Evolutionary conservation across 2,329 filamentous ascomycete species (phyloP), one percentile per base, ranked within the genome.

Genomic region (Nemania sp.): DNA sequence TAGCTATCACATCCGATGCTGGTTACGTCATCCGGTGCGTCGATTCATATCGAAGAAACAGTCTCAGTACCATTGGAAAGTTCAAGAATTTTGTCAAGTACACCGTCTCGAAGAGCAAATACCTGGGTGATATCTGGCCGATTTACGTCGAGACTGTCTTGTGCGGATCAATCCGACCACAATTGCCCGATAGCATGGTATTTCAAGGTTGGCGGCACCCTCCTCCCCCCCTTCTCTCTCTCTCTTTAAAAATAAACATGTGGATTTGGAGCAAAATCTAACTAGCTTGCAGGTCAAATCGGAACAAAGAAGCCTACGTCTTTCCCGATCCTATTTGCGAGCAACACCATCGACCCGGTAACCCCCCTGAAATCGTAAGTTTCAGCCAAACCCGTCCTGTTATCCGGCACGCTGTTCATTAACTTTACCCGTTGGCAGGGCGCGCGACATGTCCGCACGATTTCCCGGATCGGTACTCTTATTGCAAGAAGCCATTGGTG

Each of bases 271-370:
- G 13, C 35, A 51, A 39, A 57, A 59, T 53, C 61, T 67, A 63
- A 68, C 57, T 7, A 45, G 18, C 51, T 65, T 54, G 18, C 53
- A 50, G 59, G 25, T 57, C 15, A 40, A 52, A 54, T 11, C 51
- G 66, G 63, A 57, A 17, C 64, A 21, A 32, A 70, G 17, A 66
- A 39, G 52, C 47, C 58, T 11, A 76, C 72, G 11, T 67, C 74
- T 6, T 77, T 76, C 57, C 76, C 76, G 12, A 69, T 78, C 34
- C 67, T 79, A 6, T 77, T 78, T 59, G 45, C 76, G 32, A 75
- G 75, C 50, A 79, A 77, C 32, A 77, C 73, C 3, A 64, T 72
- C 37, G 76, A 78, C 57, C 74, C 74, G 12, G 64, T 78, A n/a
- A 74, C 76, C 6, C 75, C 76, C 11, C 61, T 77, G 62, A 71